Evolutionary conservation across 2,329 filamentous ascomycete genomes (phyloP).

Genomic region (Cercospora zeina): DNA sequence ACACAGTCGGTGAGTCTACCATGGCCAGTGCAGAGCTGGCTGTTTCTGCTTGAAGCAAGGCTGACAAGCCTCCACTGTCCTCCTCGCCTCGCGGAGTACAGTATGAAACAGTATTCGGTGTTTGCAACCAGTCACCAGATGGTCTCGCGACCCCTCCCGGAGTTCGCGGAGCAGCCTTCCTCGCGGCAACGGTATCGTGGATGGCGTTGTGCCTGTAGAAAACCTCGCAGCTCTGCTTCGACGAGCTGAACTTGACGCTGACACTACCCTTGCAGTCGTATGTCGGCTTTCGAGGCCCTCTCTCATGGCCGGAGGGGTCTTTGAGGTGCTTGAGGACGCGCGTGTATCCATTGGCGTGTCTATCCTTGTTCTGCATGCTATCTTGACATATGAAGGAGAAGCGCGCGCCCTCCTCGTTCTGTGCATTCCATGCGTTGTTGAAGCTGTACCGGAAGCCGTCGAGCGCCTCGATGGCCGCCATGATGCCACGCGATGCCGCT

Average conservation of each 20-base stretch:
- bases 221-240: slow-evolving; percentile 46
- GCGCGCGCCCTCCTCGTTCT: slow-evolving; percentile 49
- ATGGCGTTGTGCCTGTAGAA: slow-evolving; percentile 51
- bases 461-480: slow-evolving; percentile 47
- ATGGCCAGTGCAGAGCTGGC: slow-evolving; percentile 20
- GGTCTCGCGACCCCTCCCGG: slow-evolving; percentile 9
- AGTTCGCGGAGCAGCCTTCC: slow-evolving; percentile 44
- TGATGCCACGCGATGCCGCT: slow-evolving; percentile 50
- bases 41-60: slow-evolving; percentile 24
- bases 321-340: slow-evolving; percentile 35
- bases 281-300: slow-evolving; percentile 45
- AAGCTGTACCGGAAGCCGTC: slow-evolving; percentile 54
- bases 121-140: slow-evolving; percentile 6
- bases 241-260: slow-evolving; percentile 51
- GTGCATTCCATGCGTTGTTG: slow-evolving; percentile 52
- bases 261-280: slow-evolving; percentile 53
- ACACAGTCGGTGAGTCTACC: slow-evolving; percentile 11
- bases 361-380: slow-evolving; percentile 53
- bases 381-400: slow-evolving; percentile 55
- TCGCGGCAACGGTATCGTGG: slow-evolving; percentile 50
- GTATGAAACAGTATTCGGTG: not conserved
- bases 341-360: slow-evolving; percentile 46
- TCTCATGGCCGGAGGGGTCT: slow-evolving; percentile 25
- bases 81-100: slow-evolving; percentile 1
- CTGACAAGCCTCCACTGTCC: slow-evolving; percentile 26